Conservation (phyloP, 2,329 filamentous ascomycete genomes). For the Rhinocladiella similis region DNA sequence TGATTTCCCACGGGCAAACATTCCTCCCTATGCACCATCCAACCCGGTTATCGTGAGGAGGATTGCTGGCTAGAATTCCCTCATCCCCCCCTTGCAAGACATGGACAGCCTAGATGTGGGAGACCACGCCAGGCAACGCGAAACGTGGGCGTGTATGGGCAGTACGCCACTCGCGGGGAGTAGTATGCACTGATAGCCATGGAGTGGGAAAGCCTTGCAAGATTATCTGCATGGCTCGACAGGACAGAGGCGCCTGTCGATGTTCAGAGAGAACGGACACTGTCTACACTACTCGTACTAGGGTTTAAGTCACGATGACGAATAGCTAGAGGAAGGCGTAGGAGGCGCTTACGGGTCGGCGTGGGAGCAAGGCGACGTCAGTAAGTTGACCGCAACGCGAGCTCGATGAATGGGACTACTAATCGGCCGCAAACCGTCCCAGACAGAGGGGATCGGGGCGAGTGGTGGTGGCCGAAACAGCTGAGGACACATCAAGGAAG, state of each 20-base stretch:
- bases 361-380: not conserved
- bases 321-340: not conserved
- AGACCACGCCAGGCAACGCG: slow-evolving; percentile 7
- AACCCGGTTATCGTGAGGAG: too few relatives aligned
- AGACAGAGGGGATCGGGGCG: slow-evolving; percentile 1
- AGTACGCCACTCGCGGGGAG: slow-evolving; percentile 3
- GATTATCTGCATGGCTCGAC: slow-evolving; percentile 2
- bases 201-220: not conserved
- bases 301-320: not conserved
- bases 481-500: too few relatives aligned
- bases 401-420: not conserved
- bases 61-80: not conserved
- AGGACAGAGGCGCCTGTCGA: slow-evolving; percentile 5
- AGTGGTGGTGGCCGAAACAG: too few relatives aligned
- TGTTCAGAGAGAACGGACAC: slow-evolving; percentile 3
- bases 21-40: too few relatives aligned
- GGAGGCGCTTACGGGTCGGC: slow-evolving; percentile 1
- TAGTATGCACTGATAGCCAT: not conserved
- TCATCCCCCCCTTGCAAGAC: slow-evolving; percentile 1
- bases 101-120: slow-evolving; percentile 6
- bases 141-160: slow-evolving; percentile 1
- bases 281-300: slow-evolving; percentile 1
- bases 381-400: not conserved
- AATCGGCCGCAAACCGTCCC: not conserved
- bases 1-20: too few relatives aligned